Conservation (phyloP, 2,329 filamentous ascomycete genomes). For the Fusarium pseudoanthophilum region DNA sequence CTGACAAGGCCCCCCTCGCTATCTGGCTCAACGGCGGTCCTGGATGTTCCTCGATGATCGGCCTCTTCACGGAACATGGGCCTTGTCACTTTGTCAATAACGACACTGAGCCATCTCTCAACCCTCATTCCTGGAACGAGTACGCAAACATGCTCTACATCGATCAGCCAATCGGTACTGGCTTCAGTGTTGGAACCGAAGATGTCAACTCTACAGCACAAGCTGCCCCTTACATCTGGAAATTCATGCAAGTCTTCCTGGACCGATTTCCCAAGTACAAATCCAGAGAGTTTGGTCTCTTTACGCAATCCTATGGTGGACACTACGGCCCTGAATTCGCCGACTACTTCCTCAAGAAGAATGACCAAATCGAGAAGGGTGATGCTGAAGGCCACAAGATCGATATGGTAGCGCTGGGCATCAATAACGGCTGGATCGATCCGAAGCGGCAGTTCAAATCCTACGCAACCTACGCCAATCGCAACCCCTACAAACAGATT, state of each 20-base stretch:
- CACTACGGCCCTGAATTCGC: conserved; percentile 68
- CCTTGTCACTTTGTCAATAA: conserved; percentile 73
- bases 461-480: conserved; percentile 48
- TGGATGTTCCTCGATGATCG: conserved; percentile 49
- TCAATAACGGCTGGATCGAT: conserved; percentile 69
- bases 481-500: conserved; percentile 49
- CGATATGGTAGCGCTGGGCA: conserved; percentile 63
- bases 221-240: conserved; percentile 58
- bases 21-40: conserved; percentile 63
- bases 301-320: conserved; percentile 67
- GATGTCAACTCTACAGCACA: conserved; percentile 45
- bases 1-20: conserved; percentile 56
- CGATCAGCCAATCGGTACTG: conserved; percentile 64
- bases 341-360: conserved; percentile 66
- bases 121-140: conserved; percentile 72
- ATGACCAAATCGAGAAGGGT: conserved; percentile 60
- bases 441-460: conserved; percentile 49
- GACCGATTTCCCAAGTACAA: conserved; percentile 71
- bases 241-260: conserved; percentile 69
- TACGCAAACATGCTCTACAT: conserved; percentile 76
- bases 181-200: conserved; percentile 45
- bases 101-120: conserved; percentile 53
- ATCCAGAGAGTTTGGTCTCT: conserved; percentile 66
- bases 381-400: conserved; percentile 54
- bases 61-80: conserved; percentile 75